A percentile compares a stretch with the other conserved stretches of the same genome.
phyloP scores from a whole-genome alignment of 2,329 filamentous ascomycete genomes.

The Sarocladium brachiariae region DNA sequence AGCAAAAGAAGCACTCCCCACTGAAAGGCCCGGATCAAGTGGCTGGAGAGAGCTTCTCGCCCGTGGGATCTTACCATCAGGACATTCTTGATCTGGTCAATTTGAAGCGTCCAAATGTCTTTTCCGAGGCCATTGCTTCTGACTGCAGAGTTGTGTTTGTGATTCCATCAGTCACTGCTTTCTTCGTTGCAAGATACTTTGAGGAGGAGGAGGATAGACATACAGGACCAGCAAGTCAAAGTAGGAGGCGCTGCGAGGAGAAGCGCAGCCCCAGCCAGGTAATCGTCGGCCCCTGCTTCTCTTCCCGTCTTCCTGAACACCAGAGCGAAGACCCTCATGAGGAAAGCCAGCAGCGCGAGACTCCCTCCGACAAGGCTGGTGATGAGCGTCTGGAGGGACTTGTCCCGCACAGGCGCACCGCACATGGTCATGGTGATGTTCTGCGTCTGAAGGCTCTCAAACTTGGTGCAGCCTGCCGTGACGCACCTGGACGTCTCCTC shows the following conservation, averaged over 20 bases:
- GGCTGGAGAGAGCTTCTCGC: no score
- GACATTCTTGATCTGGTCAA: conserved; percentile 34
- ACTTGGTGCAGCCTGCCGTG: conserved; percentile 14
- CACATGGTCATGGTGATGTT: conserved; percentile 21
- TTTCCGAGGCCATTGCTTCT: conserved; percentile 36
- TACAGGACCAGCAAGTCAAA: conserved; percentile 19
- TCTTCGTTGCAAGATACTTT: no score
- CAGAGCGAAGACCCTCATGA: conserved; percentile 21
- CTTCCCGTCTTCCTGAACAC: conserved; percentile 19
- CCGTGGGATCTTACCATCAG: conserved; percentile 17
- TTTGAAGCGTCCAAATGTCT: conserved; percentile 43
- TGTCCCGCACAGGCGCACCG: conserved; percentile 18
- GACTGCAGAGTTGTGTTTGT: conserved; percentile 2
- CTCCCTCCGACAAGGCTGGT: conserved; percentile 27
- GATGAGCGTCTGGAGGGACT: conserved; percentile 23
- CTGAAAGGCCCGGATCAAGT: no score
- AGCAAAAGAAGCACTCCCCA: no score
- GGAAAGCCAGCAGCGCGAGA: conserved; percentile 31
- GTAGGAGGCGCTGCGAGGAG: conserved; percentile 22
- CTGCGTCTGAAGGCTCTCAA: conserved; percentile 16
- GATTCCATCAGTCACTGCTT: no score
- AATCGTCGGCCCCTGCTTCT: conserved; percentile 28
- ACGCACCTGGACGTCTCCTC: conserved; percentile 16
- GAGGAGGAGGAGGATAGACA: no score
- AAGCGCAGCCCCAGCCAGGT: conserved; percentile 21